phyloP scores from a whole-genome alignment of 2,329 filamentous ascomycete species.

The Tolypocladium sp. region DNA sequence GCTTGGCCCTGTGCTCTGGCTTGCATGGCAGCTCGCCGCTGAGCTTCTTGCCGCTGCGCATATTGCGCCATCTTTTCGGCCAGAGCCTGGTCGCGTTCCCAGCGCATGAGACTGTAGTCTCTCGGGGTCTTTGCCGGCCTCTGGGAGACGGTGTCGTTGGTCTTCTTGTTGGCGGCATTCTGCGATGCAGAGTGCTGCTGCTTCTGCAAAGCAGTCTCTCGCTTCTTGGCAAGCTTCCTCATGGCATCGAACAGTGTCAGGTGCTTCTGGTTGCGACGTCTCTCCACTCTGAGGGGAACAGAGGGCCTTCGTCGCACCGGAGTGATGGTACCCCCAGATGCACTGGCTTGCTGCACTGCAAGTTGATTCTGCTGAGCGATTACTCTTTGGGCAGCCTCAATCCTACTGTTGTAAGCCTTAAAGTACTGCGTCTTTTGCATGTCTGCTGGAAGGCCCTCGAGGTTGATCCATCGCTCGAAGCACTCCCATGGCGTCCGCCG shows the following conservation, averaged over 20 bases:
- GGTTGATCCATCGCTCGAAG: slow-evolving; percentile 89
- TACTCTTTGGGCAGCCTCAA: slow-evolving; percentile 48
- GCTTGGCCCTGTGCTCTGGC: slow-evolving; percentile 36
- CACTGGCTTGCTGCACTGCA: slow-evolving; percentile 40
- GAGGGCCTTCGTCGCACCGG: slow-evolving; percentile 59
- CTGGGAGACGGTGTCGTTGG: slow-evolving; percentile 52
- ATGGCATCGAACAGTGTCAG: slow-evolving; percentile 87
- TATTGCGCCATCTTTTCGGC: slow-evolving; percentile 49
- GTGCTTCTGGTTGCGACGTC: slow-evolving; percentile 77
- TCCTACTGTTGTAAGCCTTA: slow-evolving; percentile 56
- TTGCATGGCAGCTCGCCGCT: slow-evolving; percentile 40
- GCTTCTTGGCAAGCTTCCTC: slow-evolving; percentile 90
- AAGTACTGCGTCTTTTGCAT: slow-evolving; percentile 97
- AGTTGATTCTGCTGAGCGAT: slow-evolving; percentile 45
- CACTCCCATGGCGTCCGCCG: slow-evolving; percentile 96
- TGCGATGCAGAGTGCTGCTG: slow-evolving; percentile 75
- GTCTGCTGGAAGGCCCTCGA: slow-evolving; percentile 84
- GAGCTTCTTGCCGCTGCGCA: slow-evolving; percentile 50
- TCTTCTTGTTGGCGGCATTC: slow-evolving; percentile 73
- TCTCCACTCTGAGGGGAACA: slow-evolving; percentile 75
- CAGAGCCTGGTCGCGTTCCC: slow-evolving; percentile 69
- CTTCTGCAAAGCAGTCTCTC: slow-evolving; percentile 78
- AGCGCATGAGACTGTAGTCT: slow-evolving; percentile 83
- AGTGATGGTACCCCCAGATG: slow-evolving; percentile 20
- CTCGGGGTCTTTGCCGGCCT: slow-evolving; percentile 65